Conservation (phyloP, 2,329 filamentous ascomycete genomes). For the Fusarium humuli region DNA sequence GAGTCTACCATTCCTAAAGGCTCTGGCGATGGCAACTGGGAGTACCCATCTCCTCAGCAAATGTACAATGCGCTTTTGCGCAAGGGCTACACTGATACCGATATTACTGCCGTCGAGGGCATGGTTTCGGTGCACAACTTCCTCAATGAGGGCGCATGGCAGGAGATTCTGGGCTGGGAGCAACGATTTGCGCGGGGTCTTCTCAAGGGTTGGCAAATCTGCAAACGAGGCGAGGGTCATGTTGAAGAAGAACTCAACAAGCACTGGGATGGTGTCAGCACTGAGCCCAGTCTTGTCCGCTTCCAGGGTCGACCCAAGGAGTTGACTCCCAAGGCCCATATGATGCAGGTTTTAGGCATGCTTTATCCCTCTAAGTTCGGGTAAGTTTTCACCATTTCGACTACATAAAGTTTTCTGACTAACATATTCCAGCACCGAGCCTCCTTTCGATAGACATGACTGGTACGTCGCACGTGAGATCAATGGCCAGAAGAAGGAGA, state of each 20-base stretch:
- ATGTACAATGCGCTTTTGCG: slow-evolving; percentile 99
- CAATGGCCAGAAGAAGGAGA: slow-evolving; percentile 76
- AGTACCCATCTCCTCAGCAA: slow-evolving; percentile 97
- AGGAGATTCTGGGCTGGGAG: slow-evolving; percentile 95
- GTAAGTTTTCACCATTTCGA: slow-evolving; percentile 59
- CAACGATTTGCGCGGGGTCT: slow-evolving; percentile 82
- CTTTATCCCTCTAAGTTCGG: slow-evolving; percentile 83
- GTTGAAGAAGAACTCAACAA: slow-evolving; percentile 57
- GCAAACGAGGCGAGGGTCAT: slow-evolving; percentile 78
- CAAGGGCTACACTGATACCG: slow-evolving; percentile 95
- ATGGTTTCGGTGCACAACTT: slow-evolving; percentile 99
- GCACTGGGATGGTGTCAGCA: slow-evolving; percentile 64
- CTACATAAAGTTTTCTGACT: slow-evolving; percentile 18
- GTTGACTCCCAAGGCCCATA: slow-evolving; percentile 88
- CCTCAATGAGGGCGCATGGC: slow-evolving; percentile 96
- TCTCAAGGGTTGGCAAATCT: slow-evolving; percentile 76
- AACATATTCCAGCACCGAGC: slow-evolving; percentile 69
- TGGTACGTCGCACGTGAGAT: slow-evolving; percentile 88
- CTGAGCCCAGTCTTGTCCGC: slow-evolving; percentile 79
- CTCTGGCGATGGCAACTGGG: slow-evolving; percentile 84
- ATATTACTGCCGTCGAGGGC: slow-evolving; percentile 89
- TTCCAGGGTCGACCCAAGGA: slow-evolving; percentile 93
- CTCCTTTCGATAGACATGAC: slow-evolving; percentile 96
- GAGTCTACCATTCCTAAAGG: slow-evolving; percentile 91
- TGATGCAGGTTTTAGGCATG: slow-evolving; percentile 83